These are phyloP conservation scores for Sugiyamaella novakii DNA, from an alignment of 1,139 yeast species.

Conservation along the genomic window DNA sequence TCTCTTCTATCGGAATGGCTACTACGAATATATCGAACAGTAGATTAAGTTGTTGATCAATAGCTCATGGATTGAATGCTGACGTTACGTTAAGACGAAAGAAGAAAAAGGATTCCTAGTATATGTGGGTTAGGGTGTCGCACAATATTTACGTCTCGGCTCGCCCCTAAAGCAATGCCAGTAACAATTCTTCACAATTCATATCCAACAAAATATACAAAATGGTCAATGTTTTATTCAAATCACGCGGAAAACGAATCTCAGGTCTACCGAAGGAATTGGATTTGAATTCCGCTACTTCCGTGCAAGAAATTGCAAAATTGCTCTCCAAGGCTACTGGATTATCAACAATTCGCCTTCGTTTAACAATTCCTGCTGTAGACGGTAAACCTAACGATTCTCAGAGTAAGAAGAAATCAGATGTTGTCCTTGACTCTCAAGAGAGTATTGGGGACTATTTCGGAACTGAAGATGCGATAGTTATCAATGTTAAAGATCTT, in stretches of 20 bases:
- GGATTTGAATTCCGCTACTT: conserved; percentile 34
- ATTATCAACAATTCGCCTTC: conserved; percentile 39
- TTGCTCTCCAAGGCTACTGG: conserved; percentile 37
- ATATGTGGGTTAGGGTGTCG: too few relatives aligned
- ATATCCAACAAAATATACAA: too few relatives aligned
- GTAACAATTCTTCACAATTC: too few relatives aligned
- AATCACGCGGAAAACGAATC: conserved; percentile 34
- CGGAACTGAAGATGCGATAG: conserved; percentile 37
- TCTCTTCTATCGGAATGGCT: too few relatives aligned
- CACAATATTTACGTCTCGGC: too few relatives aligned
- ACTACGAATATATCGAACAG: too few relatives aligned
- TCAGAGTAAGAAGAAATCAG: conserved; percentile 41
- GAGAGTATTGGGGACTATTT: conserved; percentile 42
- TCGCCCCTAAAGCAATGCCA: too few relatives aligned
- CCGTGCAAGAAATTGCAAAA: conserved; percentile 33
- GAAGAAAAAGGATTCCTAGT: too few relatives aligned
- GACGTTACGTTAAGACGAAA: too few relatives aligned
- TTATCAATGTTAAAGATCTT: conserved; percentile 70
- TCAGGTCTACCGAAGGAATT: conserved; percentile 36
- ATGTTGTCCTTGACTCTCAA: conserved; percentile 43
- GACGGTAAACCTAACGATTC: conserved; percentile 33
- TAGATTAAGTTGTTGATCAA: too few relatives aligned
- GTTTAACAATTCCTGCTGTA: conserved; percentile 40
- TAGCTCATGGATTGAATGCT: too few relatives aligned
- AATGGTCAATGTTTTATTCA: conserved; percentile 36